phyloP scores from a whole-genome alignment of 2,329 filamentous ascomycete species.

The Rasamsonia emersonii region DNA sequence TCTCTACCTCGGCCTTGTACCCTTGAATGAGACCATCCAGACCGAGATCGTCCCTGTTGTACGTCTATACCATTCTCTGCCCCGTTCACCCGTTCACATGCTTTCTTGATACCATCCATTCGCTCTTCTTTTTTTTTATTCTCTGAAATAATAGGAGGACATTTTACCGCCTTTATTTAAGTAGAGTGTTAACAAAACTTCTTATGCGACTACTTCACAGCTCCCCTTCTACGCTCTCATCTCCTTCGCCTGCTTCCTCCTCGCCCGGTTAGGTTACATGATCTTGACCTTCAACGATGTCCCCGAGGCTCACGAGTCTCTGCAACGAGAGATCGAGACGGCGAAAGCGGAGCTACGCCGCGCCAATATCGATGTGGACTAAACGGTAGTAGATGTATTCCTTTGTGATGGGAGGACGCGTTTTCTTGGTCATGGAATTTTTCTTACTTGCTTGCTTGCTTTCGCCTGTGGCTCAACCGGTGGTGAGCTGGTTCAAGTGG shows the following conservation, averaged over 20 bases:
- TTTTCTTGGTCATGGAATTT: constrained; percentile 1
- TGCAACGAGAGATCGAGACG: constrained; percentile 69
- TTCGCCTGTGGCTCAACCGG: too few species aligned
- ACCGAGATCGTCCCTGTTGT: constrained; percentile 83
- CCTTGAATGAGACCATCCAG: constrained; percentile 68
- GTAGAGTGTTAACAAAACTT: too few species aligned
- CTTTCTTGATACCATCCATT: constrained; percentile 1
- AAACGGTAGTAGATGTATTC: too few species aligned
- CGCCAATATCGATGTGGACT: constrained; percentile 37
- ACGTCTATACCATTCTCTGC: constrained; percentile 36
- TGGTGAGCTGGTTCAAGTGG: too few species aligned
- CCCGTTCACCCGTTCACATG: constrained; percentile 5
- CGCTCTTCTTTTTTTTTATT: neutral
- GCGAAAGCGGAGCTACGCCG: constrained; percentile 35
- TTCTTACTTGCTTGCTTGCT: too few species aligned
- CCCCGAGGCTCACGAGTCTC: constrained; percentile 77
- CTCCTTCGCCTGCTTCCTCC: constrained; percentile 81
- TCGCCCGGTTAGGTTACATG: constrained; percentile 84
- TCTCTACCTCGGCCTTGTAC: constrained; percentile 73
- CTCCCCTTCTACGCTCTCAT: constrained; percentile 90
- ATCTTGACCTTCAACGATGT: constrained; percentile 97
- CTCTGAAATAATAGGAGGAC: neutral
- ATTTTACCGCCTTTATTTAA: constrained; percentile 4
- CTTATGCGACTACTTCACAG: too few species aligned
- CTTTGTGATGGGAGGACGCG: constrained; percentile 5